These are phyloP conservation scores for Suhomyces panamericanus DNA, from an alignment of 1,139 yeast genomes.

Conservation along the genomic window DNA sequence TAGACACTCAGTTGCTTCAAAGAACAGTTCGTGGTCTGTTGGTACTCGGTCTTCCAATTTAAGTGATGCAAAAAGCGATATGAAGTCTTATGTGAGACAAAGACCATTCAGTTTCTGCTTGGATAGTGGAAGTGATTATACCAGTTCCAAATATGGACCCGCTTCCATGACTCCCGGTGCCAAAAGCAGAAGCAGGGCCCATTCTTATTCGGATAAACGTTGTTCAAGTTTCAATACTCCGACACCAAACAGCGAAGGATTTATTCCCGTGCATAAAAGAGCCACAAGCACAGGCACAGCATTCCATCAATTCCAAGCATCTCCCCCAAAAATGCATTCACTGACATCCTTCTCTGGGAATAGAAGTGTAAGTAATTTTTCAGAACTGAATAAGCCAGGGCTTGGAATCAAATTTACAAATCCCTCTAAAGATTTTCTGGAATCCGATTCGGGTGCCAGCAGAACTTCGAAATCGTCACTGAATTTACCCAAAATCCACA, in stretches of 20 bases:
- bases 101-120: conserved; percentile 37
- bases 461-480: background rate
- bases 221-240: conserved; percentile 2
- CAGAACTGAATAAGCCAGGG: background rate
- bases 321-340: background rate
- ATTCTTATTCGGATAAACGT: conserved; percentile 2
- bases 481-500: background rate
- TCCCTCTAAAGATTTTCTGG: background rate
- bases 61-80: conserved; percentile 17
- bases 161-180: conserved; percentile 12
- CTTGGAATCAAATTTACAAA: background rate
- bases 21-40: conserved; percentile 8
- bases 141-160: conserved; percentile 30
- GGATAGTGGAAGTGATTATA: conserved; percentile 35
- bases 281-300: background rate
- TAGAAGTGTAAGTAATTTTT: conserved; percentile 4
- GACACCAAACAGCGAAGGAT: background rate
- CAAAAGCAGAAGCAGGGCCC: background rate
- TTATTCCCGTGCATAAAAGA: background rate
- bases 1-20: conserved; percentile 8
- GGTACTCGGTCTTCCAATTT: conserved; percentile 4
- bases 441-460: background rate
- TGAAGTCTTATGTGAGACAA: conserved; percentile 27
- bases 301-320: background rate
- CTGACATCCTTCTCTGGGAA: background rate